A percentile compares a stretch with the other conserved stretches of the same genome.
Conservation (phyloP, 768 basidiomycete genomes). For the Xerocomellus intermedius region DNA sequence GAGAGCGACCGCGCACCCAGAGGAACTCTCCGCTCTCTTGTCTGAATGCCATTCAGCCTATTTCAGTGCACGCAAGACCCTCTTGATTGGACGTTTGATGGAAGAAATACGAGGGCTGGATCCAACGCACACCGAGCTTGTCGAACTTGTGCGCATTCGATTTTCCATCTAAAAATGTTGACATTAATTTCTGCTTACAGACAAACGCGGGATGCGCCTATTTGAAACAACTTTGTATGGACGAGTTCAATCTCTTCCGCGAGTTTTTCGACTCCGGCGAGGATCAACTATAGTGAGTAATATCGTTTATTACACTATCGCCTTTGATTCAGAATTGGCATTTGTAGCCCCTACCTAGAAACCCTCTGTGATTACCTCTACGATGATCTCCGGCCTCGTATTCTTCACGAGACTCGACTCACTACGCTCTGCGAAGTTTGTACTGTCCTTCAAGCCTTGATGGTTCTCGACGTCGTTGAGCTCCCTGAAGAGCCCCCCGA, state of each 20-base stretch:
- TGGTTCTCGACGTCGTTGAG: conserved; percentile 80
- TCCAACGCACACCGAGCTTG: conserved; percentile 75
- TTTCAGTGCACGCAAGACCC: conserved; percentile 65
- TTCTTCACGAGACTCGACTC: conserved; percentile 88
- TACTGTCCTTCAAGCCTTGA: conserved; percentile 92
- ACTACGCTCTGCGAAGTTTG: conserved; percentile 92
- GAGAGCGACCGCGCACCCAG: conserved; percentile 70
- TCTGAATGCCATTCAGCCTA: conserved; percentile 88
- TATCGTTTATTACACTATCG: background rate
- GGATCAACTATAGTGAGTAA: conserved; percentile 64
- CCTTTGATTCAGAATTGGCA: conserved; percentile 3
- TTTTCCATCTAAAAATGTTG: background rate
- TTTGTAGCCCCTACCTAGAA: conserved; percentile 80
- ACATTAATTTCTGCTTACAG: conserved; percentile 37
- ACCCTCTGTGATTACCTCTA: conserved; percentile 91
- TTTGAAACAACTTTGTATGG: conserved; percentile 85
- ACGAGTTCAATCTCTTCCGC: conserved; percentile 84
- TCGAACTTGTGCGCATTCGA: conserved; percentile 69
- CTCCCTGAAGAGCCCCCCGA: conserved; percentile 31
- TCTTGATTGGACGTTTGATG: conserved; percentile 70
- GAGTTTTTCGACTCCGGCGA: conserved; percentile 88
- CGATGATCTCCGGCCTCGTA: conserved; percentile 93
- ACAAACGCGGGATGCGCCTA: conserved; percentile 91
- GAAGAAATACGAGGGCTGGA: conserved; percentile 85
- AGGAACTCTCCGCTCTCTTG: conserved; percentile 79